phyloP scores from a whole-genome alignment of 495 filamentous ascomycete genomes.

The Daldinia concentrica region DNA sequence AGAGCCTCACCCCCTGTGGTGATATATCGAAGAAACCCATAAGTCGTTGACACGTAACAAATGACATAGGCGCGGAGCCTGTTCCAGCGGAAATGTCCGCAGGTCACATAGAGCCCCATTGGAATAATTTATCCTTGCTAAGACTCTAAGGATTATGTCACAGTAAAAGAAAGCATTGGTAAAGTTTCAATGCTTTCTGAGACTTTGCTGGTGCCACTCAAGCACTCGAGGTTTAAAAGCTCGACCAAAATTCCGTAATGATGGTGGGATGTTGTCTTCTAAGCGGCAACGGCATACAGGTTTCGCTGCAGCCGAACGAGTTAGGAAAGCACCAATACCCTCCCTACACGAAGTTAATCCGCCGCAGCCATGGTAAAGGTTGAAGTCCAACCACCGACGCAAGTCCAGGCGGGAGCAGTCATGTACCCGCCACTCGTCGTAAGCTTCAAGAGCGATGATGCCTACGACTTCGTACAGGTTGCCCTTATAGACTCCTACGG shows the following conservation, averaged over 20 bases:
- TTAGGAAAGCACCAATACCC: slow-evolving; percentile 1
- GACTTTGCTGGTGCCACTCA: slow-evolving; percentile 24
- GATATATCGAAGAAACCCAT: neutral
- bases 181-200: slow-evolving; percentile 15
- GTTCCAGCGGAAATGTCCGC: slow-evolving; percentile 26
- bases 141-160: neutral
- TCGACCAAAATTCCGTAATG: slow-evolving; percentile 3
- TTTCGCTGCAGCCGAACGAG: slow-evolving; percentile 19
- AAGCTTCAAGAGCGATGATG: slow-evolving; percentile 28
- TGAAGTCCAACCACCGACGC: slow-evolving; percentile 38
- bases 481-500: slow-evolving; percentile 35
- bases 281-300: slow-evolving; percentile 10
- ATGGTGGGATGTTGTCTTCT: neutral
- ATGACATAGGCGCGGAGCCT: slow-evolving; percentile 7
- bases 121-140: slow-evolving; percentile 14
- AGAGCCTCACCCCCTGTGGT: slow-evolving; percentile 11
- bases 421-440: slow-evolving; percentile 40
- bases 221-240: slow-evolving; percentile 26
- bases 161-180: neutral
- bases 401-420: slow-evolving; percentile 32
- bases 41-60: slow-evolving; percentile 19
- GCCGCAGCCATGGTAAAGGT: slow-evolving; percentile 30
- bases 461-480: slow-evolving; percentile 36
- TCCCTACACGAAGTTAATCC: slow-evolving; percentile 12
- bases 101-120: neutral